Base-by-base conservation (phyloP, 768 basidiomycete genomes). In the Pulveroboletus frians region DNA sequence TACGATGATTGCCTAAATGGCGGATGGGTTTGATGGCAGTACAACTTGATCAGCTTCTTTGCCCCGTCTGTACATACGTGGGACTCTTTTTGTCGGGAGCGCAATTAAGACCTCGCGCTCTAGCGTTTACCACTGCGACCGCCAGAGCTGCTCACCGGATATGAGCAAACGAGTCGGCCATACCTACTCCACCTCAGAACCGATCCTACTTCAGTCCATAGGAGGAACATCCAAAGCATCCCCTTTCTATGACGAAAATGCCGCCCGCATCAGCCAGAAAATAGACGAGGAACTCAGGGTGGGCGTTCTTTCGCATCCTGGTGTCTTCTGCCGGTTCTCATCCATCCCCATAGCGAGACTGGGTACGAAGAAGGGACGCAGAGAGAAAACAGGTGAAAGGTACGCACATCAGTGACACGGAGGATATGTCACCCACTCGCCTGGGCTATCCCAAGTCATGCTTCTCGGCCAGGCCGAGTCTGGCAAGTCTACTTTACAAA, bases 401-500 rank as follows among this genome's bases (percentile, higher is more conserved):
- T 78, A 48, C 14, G 8, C 32, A 48, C 50, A 17, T 37, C 43
- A 31, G 41, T 50, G 18, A 9, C 45, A 23, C 52, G 2, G 8
- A 15, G 7, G 14, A 35, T 39, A 26, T 17, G 17, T 5, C 10
- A 27, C 55, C 65, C 52, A 48, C 51, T 17, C 11, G 23, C 3
- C 23, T 26, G 27, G 6, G 21, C 11, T 44, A 21, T 40, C 10
- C 18, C 4, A 54, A 85, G 84, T 88, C 31, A 80, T 89, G 71
- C 74, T 89, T 9, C 75, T 90, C 27, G 87, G 87, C 15, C 87
- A 90, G 61, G 85, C 87, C 51, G 87, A 87, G 64, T 81, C 81
- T 43, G 87, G 87, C 32, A 92, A 92, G 67, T 88, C 87, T 2
- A 91, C 89, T 3, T 74, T 91, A 11, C 85, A 85, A 60, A 90